A percentile compares a stretch with the other conserved stretches of the same genome.
Evolutionary conservation across 2,329 filamentous ascomycete species (phyloP).

Genomic region (Paecilomyces variotii): DNA sequence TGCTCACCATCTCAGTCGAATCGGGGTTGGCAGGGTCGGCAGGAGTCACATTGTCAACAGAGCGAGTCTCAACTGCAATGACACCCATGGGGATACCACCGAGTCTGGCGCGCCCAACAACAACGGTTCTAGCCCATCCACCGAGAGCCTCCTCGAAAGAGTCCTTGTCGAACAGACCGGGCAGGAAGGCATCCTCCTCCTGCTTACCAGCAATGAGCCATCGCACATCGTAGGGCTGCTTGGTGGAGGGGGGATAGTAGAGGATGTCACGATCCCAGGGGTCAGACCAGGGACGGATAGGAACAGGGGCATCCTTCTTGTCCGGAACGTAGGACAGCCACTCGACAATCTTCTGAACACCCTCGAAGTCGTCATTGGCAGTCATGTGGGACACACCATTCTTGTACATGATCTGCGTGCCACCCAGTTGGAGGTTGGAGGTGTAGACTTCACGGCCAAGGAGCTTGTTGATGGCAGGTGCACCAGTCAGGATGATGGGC

Average conservation of each 20-base stretch:
- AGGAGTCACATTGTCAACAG: constrained; percentile 92
- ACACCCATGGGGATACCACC: constrained; percentile 98
- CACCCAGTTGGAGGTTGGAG: constrained; percentile 96
- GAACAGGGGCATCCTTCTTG: constrained; percentile 85
- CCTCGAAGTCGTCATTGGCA: constrained; percentile 92
- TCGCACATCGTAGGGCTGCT: constrained; percentile 83
- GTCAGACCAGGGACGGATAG: constrained; percentile 80
- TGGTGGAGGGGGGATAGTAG: constrained; percentile 71
- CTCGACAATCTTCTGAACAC: constrained; percentile 94
- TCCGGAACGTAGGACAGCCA: constrained; percentile 98
- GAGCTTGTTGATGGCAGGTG: constrained; percentile 94
- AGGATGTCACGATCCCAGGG: constrained; percentile 87
- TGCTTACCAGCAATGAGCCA: constrained; percentile 88
- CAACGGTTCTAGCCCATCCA: constrained; percentile 94
- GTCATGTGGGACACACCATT: constrained; percentile 99
- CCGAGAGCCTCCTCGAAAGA: constrained; percentile 96
- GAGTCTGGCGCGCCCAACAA: constrained; percentile 90
- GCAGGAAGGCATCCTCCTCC: constrained; percentile 73
- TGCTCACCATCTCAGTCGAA: constrained; percentile 89
- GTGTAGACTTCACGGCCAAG: constrained; percentile 98
- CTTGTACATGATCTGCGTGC: constrained; percentile 99
- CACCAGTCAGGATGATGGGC: constrained; percentile 96
- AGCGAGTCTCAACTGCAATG: constrained; percentile 90
- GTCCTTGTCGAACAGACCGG: constrained; percentile 90
- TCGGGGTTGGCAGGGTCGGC: constrained; percentile 97